A percentile compares a stretch with the other conserved stretches of the same genome.
Evolutionary conservation across 306 rosid genomes (phyloP).

Genomic region (Alnus glutinosa): DNA sequence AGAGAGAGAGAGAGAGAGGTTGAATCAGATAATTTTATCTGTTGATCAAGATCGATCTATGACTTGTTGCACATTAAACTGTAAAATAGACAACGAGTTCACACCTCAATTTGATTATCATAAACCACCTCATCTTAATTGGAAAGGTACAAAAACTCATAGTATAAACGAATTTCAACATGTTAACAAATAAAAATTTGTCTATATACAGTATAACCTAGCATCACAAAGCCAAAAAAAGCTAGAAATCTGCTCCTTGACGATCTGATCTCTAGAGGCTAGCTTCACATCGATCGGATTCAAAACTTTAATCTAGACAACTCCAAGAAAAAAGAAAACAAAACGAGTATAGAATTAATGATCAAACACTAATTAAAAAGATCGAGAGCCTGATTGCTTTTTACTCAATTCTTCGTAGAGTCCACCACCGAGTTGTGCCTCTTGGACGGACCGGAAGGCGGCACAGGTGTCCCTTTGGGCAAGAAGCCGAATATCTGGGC

Average conservation of each 20-base stretch:
- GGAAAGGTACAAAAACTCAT: neutral
- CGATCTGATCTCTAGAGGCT: slow-evolving; percentile 26
- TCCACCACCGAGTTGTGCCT: slow-evolving; percentile 65
- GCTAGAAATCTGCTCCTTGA: neutral
- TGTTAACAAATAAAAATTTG: slow-evolving; percentile 6
- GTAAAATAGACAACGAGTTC: neutral
- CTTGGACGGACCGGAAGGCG: slow-evolving; percentile 93
- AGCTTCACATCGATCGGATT: slow-evolving; percentile 37
- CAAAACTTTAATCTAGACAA: slow-evolving; percentile 25
- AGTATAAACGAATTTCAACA: slow-evolving; percentile 24
- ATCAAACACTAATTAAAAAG: neutral
- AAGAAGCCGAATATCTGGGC: slow-evolving; percentile 64
- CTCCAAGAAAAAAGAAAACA: slow-evolving; percentile 23
- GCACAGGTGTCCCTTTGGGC: slow-evolving; percentile 65
- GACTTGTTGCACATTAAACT: neutral
- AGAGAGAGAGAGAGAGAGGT: neutral
- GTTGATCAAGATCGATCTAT: neutral
- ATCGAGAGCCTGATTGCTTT: neutral
- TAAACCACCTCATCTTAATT: neutral
- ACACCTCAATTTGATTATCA: slow-evolving; percentile 1
- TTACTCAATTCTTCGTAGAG: slow-evolving; percentile 49
- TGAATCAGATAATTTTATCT: neutral
- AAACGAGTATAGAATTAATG: neutral
- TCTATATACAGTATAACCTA: slow-evolving; percentile 28
- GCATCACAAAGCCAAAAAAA: slow-evolving; percentile 5